phyloP scores from a whole-genome alignment of 2,329 filamentous ascomycete genomes.

The Sclerotinia nivalis region DNA sequence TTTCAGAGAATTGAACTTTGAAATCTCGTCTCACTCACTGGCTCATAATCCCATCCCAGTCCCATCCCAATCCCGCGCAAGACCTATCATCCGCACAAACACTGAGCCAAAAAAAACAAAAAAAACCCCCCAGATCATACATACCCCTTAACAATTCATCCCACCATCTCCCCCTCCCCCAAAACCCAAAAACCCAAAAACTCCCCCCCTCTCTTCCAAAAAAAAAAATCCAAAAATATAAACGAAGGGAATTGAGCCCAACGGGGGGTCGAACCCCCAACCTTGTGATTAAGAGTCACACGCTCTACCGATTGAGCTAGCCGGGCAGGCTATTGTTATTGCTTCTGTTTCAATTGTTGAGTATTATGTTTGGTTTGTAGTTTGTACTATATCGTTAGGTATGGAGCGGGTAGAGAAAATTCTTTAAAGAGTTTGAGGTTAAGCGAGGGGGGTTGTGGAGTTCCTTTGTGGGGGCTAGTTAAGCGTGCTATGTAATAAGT shows the following conservation, averaged over 20 bases:
- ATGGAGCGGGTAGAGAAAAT: background rate
- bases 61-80: too few species aligned
- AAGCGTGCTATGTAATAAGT: background rate
- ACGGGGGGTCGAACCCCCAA: conserved; percentile 14
- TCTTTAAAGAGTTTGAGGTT: conserved; percentile 7
- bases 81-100: too few species aligned
- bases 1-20: too few species aligned
- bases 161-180: background rate
- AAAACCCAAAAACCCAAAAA: background rate
- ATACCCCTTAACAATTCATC: background rate
- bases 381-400: too few species aligned
- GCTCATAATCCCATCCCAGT: too few species aligned
- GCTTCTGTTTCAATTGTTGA: background rate
- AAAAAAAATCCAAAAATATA: background rate
- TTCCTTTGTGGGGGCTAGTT: too few species aligned
- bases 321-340: conserved; percentile 25
- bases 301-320: conserved; percentile 41
- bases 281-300: conserved; percentile 35
- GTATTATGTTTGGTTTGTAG: accelerated
- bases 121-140: too few species aligned
- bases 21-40: too few species aligned
- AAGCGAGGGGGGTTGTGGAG: conserved; percentile 15
- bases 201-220: background rate
- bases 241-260: conserved; percentile 8
- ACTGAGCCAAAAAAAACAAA: too few species aligned